phyloP scores from a whole-genome alignment of 2,329 filamentous ascomycete species.

The Anthostomella pinea region DNA sequence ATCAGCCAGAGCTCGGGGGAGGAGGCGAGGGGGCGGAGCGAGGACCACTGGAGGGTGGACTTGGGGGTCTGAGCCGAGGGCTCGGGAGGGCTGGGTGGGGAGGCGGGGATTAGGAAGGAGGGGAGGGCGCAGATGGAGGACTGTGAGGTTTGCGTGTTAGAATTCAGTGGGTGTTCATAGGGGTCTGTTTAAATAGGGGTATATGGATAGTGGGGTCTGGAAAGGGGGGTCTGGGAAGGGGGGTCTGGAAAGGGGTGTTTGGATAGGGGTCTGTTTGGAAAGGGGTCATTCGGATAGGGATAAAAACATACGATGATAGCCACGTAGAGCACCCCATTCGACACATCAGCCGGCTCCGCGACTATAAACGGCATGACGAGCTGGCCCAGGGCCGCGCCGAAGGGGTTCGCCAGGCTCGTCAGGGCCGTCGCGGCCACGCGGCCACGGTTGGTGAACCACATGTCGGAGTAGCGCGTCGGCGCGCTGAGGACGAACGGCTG shows the following conservation, averaged over 20 bases:
- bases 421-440: conserved; percentile 85
- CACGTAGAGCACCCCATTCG: conserved; percentile 80
- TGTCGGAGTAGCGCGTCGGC: conserved; percentile 85
- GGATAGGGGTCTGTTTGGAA: background rate
- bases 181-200: background rate
- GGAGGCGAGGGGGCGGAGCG: conserved; percentile 53
- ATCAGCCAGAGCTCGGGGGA: conserved; percentile 78
- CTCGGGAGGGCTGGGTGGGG: conserved; percentile 74
- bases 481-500: conserved; percentile 91
- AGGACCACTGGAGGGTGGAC: conserved; percentile 49
- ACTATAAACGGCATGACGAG: conserved; percentile 80
- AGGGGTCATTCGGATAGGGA: conserved; percentile 6
- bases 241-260: background rate
- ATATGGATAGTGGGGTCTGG: background rate
- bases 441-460: conserved; percentile 87
- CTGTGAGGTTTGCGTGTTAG: conserved; percentile 32
- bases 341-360: conserved; percentile 60
- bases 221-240: background rate
- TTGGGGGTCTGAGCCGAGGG: conserved; percentile 63
- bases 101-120: conserved; percentile 74
- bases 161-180: too few relatives aligned
- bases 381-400: conserved; percentile 86
- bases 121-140: conserved; percentile 62
- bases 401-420: conserved; percentile 80
- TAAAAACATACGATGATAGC: conserved; percentile 67